Evolutionary conservation across 1,284 basidiomycete species (phyloP).

Genomic region (Moesziomyces antarcticus): DNA sequence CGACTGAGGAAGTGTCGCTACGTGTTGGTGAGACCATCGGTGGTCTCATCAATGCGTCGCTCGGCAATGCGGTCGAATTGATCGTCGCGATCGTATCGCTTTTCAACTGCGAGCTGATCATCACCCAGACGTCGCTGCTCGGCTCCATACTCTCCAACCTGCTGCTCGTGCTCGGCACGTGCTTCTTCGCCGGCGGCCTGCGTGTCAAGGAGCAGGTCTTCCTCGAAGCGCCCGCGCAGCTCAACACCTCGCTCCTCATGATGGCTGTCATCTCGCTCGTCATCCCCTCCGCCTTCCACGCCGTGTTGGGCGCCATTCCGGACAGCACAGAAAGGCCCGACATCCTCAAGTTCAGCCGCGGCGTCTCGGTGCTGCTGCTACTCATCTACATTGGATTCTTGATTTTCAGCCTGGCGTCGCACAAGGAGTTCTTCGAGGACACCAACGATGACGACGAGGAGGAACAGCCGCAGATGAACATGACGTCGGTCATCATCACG

Average conservation of each 20-base stretch:
- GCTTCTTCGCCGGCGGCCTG: conserved; percentile 61
- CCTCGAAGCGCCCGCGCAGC: conserved; percentile 45
- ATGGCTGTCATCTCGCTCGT: conserved; percentile 64
- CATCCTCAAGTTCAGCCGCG: conserved; percentile 57
- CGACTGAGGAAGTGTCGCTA: conserved; percentile 60
- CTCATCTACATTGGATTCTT: conserved; percentile 62
- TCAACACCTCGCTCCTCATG: conserved; percentile 54
- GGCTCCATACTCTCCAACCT: conserved; percentile 61
- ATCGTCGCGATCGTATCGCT: conserved; percentile 64
- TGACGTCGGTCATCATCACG: conserved; percentile 41
- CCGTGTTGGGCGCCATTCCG: conserved; percentile 49
- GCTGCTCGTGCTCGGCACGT: conserved; percentile 58
- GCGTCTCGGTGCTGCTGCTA: conserved; percentile 53
- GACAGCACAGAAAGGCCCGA: conserved; percentile 52
- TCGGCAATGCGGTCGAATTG: conserved; percentile 62
- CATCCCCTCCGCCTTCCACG: conserved; percentile 61
- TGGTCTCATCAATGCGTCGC: conserved; percentile 60
- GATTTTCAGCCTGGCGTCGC: conserved; percentile 48
- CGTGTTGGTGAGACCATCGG: conserved; percentile 62
- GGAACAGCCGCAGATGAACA: conserved; percentile 56
- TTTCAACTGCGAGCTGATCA: conserved; percentile 59
- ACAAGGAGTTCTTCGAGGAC: conserved; percentile 56
- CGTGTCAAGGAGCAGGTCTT: conserved; percentile 57
- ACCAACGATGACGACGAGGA: conserved; percentile 47
- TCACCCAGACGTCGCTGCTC: conserved; percentile 59